Evolutionary conservation across 1,284 basidiomycete species (phyloP).

Genomic region (Anthracocystis panici-leucophaei): DNA sequence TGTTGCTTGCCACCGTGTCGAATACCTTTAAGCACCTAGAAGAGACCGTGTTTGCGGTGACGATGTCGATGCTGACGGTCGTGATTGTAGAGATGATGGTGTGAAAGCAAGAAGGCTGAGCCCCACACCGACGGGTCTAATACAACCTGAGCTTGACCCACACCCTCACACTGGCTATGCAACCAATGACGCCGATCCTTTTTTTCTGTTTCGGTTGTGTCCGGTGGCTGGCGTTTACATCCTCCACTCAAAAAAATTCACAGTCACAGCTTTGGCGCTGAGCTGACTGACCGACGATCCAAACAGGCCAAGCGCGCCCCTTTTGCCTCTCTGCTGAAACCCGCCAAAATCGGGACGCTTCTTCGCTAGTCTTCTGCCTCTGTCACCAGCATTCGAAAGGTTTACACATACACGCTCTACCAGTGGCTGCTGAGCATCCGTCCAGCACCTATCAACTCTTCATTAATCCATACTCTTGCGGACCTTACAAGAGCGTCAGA

Average conservation of each 20-base stretch:
- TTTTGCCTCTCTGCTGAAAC: not conserved
- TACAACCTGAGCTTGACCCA: not conserved
- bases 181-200: constrained; percentile 25
- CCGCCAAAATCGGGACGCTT: constrained; percentile 2
- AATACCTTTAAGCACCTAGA: not conserved
- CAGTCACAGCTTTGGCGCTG: constrained; percentile 5
- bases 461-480: not conserved
- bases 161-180: not conserved
- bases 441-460: not conserved
- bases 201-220: not conserved
- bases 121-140: not conserved
- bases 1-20: not conserved
- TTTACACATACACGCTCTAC: constrained; percentile 32
- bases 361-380: not conserved
- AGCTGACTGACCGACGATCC: constrained; percentile 12
- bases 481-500: not conserved
- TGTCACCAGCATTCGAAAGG: no score
- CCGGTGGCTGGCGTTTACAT: constrained; percentile 21
- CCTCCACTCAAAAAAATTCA: constrained; percentile 4
- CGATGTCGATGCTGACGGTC: constrained; percentile 5
- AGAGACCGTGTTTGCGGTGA: not conserved
- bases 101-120: constrained; percentile 1
- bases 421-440: constrained; percentile 20
- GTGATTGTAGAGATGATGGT: constrained; percentile 6
- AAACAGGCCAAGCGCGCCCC: constrained; percentile 1